Conservation (phyloP, 495 filamentous ascomycete species). For the Penicillium cosmopolitanum region DNA sequence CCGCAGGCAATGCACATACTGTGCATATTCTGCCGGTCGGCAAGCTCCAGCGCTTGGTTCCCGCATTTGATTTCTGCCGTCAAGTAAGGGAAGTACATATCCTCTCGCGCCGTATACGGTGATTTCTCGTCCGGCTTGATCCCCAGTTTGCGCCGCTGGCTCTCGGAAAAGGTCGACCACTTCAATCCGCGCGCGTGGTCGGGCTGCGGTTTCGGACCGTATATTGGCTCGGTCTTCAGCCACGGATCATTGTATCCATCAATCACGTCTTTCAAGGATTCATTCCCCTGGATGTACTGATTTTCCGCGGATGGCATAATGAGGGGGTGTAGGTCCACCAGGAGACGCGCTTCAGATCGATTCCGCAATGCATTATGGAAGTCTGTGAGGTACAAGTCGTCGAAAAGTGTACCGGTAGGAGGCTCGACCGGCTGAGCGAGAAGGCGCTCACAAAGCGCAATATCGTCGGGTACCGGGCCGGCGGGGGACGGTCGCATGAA, state of each 20-base stretch:
- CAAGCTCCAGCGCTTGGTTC: slow-evolving; percentile 34
- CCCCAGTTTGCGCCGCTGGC: slow-evolving; percentile 9
- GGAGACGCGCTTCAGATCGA: slow-evolving; percentile 10
- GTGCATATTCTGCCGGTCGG: slow-evolving; percentile 42
- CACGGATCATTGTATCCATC: slow-evolving; percentile 10
- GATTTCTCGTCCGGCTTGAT: slow-evolving; percentile 12
- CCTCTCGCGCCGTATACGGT: slow-evolving; percentile 7
- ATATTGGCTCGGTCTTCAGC: slow-evolving; percentile 13
- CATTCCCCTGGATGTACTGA: slow-evolving; percentile 8
- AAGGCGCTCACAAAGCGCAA: slow-evolving; percentile 12
- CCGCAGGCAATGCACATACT: slow-evolving; percentile 35
- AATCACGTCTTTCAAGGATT: slow-evolving; percentile 9
- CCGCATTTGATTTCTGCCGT: slow-evolving; percentile 44
- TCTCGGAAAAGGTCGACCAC: slow-evolving; percentile 12
- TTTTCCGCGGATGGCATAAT: slow-evolving; percentile 12
- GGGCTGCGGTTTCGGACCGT: slow-evolving; percentile 8
- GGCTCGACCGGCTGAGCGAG: slow-evolving; percentile 1
- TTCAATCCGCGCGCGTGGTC: slow-evolving; percentile 7
- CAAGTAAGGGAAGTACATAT: slow-evolving; percentile 46
- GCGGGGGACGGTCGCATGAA: slow-evolving; percentile 11
- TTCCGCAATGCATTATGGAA: slow-evolving; percentile 6
- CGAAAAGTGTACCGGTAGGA: slow-evolving; percentile 2
- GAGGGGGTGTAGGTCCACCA: slow-evolving; percentile 8
- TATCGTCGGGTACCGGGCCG: slow-evolving; percentile 5
- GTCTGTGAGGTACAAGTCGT: slow-evolving; percentile 4